Evolutionary conservation across 1,139 yeast species (phyloP), one percentile per base, ranked within the genome.

Genomic region (Arxiozyma bovina): DNA sequence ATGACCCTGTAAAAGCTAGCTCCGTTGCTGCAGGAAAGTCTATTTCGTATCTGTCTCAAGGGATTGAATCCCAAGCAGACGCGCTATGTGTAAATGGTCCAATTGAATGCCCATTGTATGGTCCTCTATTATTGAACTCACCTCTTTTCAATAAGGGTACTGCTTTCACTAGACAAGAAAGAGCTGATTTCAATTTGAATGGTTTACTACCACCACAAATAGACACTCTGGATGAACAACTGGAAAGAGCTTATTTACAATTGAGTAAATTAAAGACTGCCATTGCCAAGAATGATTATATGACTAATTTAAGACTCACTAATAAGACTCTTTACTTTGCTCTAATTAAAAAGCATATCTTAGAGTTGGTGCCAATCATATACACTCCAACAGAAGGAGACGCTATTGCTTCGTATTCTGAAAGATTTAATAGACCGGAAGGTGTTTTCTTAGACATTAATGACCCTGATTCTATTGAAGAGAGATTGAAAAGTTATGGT

Each of bases 321-420:
- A 93, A 93, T 71, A 89, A 90, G 71, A 96, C 89, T 38, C 77
- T 93, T 57, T 93, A 85, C 73, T 91, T 87, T 68, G 94, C 89
- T 63, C 77, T 93, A 68, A 89, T 90, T 55, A 81, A 89, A 71
- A 82, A 88, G 68, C 91, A 93, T 70, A 85, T 91, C 59, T 78
- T 91, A 70, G 97, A 93, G 72, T 81, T 91, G 78, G 82, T 93
- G 59, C 93, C 96, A 51, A 87, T 91, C 67, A 88, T 93, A 58
- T 91, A 91, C 71, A 91, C 99, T 3, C 99, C 99, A 51, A 91
- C 99, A 34, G 96, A 90, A 73, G 97, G 98, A 60, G 99, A 91
- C 65, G 97, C 97, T 50, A 93, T 91, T 69, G 94, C 94, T 52
- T 83, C 87, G 43, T 91, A 90, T 73, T 89, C 96, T 23, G 87